phyloP scores from a whole-genome alignment of 257 asterid species.

The Plantago ovata region DNA sequence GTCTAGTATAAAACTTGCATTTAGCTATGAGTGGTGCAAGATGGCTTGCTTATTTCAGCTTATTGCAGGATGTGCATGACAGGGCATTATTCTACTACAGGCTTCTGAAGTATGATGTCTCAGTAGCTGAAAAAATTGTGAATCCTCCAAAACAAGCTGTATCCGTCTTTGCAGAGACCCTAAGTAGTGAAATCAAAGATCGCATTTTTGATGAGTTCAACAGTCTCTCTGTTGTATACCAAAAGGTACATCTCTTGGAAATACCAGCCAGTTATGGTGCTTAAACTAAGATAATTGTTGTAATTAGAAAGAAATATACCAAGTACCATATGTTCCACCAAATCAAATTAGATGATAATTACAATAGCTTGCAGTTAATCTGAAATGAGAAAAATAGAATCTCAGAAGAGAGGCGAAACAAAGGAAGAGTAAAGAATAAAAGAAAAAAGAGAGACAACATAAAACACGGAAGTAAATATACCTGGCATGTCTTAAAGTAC shows the following conservation, averaged over 20 bases:
- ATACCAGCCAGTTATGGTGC: conserved; percentile 1
- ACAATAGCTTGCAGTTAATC: too few species aligned
- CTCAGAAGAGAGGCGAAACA: too few species aligned
- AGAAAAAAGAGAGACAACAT: too few species aligned
- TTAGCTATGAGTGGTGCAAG: conserved; percentile 16
- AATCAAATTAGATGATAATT: not conserved
- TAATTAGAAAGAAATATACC: not conserved
- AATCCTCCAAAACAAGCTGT: conserved; percentile 99
- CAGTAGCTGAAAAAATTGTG: conserved; percentile 85
- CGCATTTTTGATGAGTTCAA: conserved; percentile 97
- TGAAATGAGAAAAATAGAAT: too few species aligned
- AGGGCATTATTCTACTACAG: conserved; percentile 95
- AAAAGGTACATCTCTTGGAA: conserved; percentile 55
- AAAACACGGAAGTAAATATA: not conserved
- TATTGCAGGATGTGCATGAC: conserved; percentile 96
- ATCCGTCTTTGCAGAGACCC: conserved; percentile 96
- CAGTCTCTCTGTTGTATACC: conserved; percentile 94
- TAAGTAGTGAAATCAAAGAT: conserved; percentile 92
- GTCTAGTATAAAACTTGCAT: conserved; percentile 14
- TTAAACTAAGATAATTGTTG: conserved; percentile 3
- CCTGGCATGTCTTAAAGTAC: not conserved
- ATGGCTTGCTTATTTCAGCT: conserved; percentile 22
- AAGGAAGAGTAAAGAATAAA: too few species aligned
- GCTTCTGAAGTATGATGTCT: conserved; percentile 67
- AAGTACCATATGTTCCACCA: not conserved